phyloP scores from a whole-genome alignment of 2,329 filamentous ascomycete species.

The Nakataea oryzae region DNA sequence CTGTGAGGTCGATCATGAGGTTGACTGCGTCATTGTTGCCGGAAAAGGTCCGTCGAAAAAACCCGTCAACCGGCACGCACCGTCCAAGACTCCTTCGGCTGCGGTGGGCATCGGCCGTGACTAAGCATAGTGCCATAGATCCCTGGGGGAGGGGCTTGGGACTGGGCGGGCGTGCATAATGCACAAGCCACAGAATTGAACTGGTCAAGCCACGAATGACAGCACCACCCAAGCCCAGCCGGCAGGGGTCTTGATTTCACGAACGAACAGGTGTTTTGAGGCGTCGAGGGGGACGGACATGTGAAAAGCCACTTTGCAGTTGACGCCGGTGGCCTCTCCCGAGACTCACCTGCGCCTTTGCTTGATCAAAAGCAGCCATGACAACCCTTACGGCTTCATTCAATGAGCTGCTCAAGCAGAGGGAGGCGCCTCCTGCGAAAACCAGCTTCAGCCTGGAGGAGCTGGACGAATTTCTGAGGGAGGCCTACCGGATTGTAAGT shows the following conservation, averaged over 20 bases:
- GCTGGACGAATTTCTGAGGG: slow-evolving; percentile 82
- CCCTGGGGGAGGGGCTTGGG: too few relatives aligned
- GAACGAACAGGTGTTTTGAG: neutral
- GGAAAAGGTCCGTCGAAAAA: too few relatives aligned
- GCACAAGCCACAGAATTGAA: neutral
- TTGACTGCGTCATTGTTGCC: too few relatives aligned
- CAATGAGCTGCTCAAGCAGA: slow-evolving; percentile 55
- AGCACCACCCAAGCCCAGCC: neutral
- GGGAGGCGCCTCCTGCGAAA: slow-evolving; percentile 39
- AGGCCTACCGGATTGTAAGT: slow-evolving; percentile 83
- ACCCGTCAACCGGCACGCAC: too few relatives aligned
- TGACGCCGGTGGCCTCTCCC: too few relatives aligned
- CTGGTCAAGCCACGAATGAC: neutral
- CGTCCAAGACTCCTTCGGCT: too few relatives aligned
- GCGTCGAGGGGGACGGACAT: neutral
- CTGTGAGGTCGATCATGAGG: neutral
- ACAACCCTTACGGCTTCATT: slow-evolving; percentile 58
- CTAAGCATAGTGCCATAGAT: too few relatives aligned
- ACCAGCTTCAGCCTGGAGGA: slow-evolving; percentile 32
- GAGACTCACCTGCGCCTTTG: too few relatives aligned
- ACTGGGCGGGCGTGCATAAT: too few relatives aligned
- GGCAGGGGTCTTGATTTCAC: neutral
- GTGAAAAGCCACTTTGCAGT: neutral
- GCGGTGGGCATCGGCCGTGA: neutral
- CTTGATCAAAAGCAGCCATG: slow-evolving; percentile 21